A percentile compares a stretch with the other conserved stretches of the same genome.
Evolutionary conservation across 1,284 basidiomycete genomes (phyloP).

Genomic region (Leucoagaricus sp.): DNA sequence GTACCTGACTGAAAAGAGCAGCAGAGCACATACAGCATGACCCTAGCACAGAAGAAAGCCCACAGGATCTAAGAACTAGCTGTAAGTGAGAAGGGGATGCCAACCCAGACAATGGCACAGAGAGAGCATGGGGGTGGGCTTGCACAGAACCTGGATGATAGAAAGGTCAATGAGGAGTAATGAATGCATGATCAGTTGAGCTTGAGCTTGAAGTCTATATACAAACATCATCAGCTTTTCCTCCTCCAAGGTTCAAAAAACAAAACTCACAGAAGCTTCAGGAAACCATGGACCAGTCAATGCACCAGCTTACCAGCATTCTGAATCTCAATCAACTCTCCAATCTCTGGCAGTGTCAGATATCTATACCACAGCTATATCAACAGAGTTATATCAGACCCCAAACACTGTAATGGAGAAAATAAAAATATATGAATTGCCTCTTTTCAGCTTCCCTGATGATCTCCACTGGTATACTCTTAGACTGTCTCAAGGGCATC

Average conservation of each 20-base stretch:
- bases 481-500: constrained; percentile 97
- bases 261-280: constrained; percentile 82
- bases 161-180: constrained; percentile 88
- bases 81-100: too few relatives aligned
- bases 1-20: too few relatives aligned
- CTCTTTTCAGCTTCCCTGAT: constrained; percentile 94
- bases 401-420: background rate
- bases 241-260: too few relatives aligned
- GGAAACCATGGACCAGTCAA: constrained; percentile 94
- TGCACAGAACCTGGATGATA: too few relatives aligned
- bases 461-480: constrained; percentile 85
- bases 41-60: too few relatives aligned
- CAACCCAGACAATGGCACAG: too few relatives aligned
- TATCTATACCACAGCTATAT: constrained; percentile 91
- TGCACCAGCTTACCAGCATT: constrained; percentile 92
- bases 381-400: constrained; percentile 7
- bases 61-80: too few relatives aligned
- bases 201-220: constrained; percentile 84
- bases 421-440: constrained; percentile 75
- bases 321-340: constrained; percentile 92
- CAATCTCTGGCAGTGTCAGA: constrained; percentile 51
- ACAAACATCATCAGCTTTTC: constrained; percentile 17
- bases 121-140: too few relatives aligned
- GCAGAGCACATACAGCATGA: too few relatives aligned
- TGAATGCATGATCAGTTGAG: constrained; percentile 89